Evolutionary conservation across 805 yeast species (phyloP).

Genomic region (Candida tammaniensis): DNA sequence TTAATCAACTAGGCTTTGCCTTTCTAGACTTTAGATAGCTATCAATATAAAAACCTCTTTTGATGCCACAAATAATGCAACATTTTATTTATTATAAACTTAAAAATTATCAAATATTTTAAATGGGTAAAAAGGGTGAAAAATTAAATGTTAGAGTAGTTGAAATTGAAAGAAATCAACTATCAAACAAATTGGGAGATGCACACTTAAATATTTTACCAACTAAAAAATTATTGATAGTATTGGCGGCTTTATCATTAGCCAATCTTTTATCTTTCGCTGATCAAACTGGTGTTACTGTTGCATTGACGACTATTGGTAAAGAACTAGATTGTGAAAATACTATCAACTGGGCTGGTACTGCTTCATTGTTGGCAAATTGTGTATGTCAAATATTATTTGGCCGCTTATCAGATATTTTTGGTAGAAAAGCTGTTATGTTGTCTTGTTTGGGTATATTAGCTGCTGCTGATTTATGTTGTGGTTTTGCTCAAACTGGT

Average conservation of each 20-base stretch:
- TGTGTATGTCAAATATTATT: slow-evolving; percentile 51
- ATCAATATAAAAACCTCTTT: no score
- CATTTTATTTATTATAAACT: no score
- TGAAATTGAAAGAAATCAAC: slow-evolving; percentile 7
- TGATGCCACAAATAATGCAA: no score
- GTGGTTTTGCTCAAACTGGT: slow-evolving; percentile 50
- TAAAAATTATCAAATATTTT: no score
- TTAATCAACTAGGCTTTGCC: no score
- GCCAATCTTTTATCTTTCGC: slow-evolving; percentile 43
- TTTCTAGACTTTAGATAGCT: no score
- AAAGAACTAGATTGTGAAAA: slow-evolving; percentile 43
- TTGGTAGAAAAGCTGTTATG: slow-evolving; percentile 48
- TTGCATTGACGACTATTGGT: slow-evolving; percentile 49
- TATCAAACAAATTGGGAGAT: slow-evolving; percentile 28
- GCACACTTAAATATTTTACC: slow-evolving; percentile 44
- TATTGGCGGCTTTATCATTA: slow-evolving; percentile 35
- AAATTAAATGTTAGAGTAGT: slow-evolving; percentile 5
- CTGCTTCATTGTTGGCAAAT: slow-evolving; percentile 50
- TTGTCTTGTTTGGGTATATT: slow-evolving; percentile 38
- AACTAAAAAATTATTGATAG: slow-evolving; percentile 31
- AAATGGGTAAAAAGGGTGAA: slow-evolving; percentile 5
- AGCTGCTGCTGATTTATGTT: slow-evolving; percentile 44
- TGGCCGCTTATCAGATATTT: slow-evolving; percentile 55
- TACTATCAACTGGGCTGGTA: slow-evolving; percentile 59
- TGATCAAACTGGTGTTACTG: slow-evolving; percentile 49